These are phyloP conservation scores for Cicer yamashitae DNA, from an alignment of 306 rosid genomes.

Conservation along the genomic window DNA sequence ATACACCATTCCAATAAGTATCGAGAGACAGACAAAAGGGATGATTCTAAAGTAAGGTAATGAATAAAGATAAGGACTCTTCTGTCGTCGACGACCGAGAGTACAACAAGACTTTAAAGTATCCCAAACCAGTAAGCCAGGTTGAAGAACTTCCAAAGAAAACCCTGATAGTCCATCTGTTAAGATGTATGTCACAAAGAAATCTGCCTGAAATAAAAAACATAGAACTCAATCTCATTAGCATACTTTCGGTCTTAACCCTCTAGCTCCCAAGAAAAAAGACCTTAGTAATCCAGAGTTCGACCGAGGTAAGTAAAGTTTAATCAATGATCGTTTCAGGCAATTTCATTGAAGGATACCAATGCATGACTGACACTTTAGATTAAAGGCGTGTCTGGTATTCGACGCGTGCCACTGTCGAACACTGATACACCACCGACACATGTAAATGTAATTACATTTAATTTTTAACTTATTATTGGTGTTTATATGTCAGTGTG, in stretches of 20 bases:
- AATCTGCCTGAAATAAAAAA: conserved; percentile 74
- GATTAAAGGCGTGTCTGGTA: too few species aligned
- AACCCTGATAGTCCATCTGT: conserved; percentile 87
- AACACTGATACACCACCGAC: not conserved
- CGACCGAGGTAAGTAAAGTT: too few species aligned
- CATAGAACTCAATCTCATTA: conserved; percentile 19
- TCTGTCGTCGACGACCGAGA: conserved; percentile 47
- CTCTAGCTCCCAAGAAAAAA: too few species aligned
- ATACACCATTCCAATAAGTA: conserved; percentile 83
- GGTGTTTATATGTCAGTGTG: too few species aligned
- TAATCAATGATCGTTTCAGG: not conserved
- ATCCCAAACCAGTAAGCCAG: conserved; percentile 80
- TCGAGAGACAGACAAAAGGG: conserved; percentile 72
- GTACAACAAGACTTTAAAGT: conserved; percentile 58
- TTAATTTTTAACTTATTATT: too few species aligned
- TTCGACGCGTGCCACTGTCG: not conserved
- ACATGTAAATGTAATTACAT: not conserved
- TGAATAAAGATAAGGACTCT: conserved; percentile 73
- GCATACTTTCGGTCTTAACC: not conserved
- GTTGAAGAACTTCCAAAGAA: conserved; percentile 89
- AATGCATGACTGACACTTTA: too few species aligned
- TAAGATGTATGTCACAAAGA: conserved; percentile 90
- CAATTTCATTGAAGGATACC: not conserved
- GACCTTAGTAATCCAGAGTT: too few species aligned
- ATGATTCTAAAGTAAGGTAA: conserved; percentile 77